Percentiles rank a stretch among this genome's conserved stretches.
These are phyloP conservation scores for Ascochyta viciae-villosae DNA, from an alignment of 2,329 filamentous ascomycete genomes.

Conservation along the genomic window DNA sequence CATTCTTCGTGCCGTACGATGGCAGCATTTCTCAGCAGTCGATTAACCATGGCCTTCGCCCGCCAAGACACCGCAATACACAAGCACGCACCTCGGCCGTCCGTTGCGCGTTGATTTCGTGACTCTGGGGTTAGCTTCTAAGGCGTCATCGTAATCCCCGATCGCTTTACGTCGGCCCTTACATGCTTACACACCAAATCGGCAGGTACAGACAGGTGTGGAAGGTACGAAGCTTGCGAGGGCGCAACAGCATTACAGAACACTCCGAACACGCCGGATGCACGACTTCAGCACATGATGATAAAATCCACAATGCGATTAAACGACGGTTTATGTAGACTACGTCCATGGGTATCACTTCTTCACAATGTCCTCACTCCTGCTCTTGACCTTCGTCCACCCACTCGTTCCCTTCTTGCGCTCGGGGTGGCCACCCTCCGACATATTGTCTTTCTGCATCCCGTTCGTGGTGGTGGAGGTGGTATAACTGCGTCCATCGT, in stretches of 20 bases:
- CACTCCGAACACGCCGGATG: constrained; percentile 1
- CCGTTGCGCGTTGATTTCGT: constrained; percentile 28
- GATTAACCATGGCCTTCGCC: constrained; percentile 25
- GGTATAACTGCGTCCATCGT: constrained; percentile 44
- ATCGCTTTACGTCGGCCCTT: constrained; percentile 42
- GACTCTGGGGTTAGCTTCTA: constrained; percentile 34
- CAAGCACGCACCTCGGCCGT: constrained; percentile 19
- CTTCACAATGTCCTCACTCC: constrained; percentile 37
- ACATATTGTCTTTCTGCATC: constrained; percentile 24
- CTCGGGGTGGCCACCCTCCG: constrained; percentile 29
- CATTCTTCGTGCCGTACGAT: constrained; percentile 6
- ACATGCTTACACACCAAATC: constrained; percentile 25
- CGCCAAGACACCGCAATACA: constrained; percentile 14
- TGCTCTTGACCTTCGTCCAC: constrained; percentile 56
- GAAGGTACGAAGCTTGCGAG: constrained; percentile 1
- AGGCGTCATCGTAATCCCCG: constrained; percentile 42
- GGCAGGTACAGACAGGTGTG: constrained; percentile 12
- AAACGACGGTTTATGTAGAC: not conserved
- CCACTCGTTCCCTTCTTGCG: constrained; percentile 49
- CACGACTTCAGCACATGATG: not conserved
- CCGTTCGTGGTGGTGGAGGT: constrained; percentile 28
- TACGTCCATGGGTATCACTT: constrained; percentile 19
- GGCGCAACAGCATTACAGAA: not conserved
- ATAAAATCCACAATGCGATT: not conserved
- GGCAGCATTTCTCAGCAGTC: constrained; percentile 35